These are phyloP conservation scores for Barnettozyma vustinii DNA, from an alignment of 805 yeast genomes.

Conservation along the genomic window DNA sequence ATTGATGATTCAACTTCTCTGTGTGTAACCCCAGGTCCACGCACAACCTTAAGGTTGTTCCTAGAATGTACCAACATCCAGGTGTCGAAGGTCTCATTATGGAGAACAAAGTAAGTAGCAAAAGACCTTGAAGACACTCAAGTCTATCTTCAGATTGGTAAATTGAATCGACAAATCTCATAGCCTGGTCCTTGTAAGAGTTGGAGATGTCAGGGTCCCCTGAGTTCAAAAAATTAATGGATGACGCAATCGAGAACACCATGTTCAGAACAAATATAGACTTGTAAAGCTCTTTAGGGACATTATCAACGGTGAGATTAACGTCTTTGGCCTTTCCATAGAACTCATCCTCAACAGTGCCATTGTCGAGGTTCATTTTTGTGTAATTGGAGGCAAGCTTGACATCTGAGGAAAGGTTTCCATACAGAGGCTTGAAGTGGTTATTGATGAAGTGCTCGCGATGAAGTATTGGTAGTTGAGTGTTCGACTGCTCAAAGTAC, in stretches of 20 bases:
- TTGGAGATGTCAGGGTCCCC: constrained; percentile 63
- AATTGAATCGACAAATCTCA: constrained; percentile 50
- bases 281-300: constrained; percentile 44
- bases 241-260: constrained; percentile 75
- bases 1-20: constrained; percentile 40
- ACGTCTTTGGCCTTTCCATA: constrained; percentile 1
- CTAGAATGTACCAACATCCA: constrained; percentile 89
- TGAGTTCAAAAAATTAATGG: constrained; percentile 57
- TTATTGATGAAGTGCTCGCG: constrained; percentile 65
- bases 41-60: constrained; percentile 71
- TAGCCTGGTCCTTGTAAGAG: constrained; percentile 63
- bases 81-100: constrained; percentile 87
- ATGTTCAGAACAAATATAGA: constrained; percentile 69
- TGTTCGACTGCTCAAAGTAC: constrained; percentile 73
- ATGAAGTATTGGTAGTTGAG: constrained; percentile 81
- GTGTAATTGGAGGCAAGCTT: constrained; percentile 58
- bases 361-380: constrained; percentile 34
- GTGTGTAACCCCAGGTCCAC: constrained; percentile 83
- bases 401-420: constrained; percentile 47
- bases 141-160: constrained; percentile 54
- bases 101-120: constrained; percentile 65
- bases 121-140: constrained; percentile 67
- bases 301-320: constrained; percentile 28
- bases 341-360: constrained; percentile 20
- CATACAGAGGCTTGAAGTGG: constrained; percentile 78